Conservation (phyloP, 2,329 filamentous ascomycete genomes). For the Fusarium coffeatum region DNA sequence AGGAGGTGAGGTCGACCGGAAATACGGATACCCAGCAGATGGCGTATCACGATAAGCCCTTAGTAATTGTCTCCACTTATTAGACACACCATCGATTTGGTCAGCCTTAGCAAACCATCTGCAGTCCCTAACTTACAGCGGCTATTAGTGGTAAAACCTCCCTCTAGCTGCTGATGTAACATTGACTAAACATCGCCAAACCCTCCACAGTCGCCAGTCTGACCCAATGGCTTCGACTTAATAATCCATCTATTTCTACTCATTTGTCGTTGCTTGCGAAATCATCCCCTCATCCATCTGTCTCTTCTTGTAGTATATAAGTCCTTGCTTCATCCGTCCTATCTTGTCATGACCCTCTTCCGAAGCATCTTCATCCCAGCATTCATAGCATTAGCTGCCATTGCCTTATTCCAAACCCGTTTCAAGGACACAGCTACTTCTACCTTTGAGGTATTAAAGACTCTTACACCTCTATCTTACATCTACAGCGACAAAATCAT, state of each 20-base stretch:
- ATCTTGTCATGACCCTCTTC: slow-evolving; percentile 49
- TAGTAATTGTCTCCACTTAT: slow-evolving; percentile 34
- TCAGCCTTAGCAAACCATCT: slow-evolving; percentile 39
- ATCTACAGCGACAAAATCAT: slow-evolving; percentile 3
- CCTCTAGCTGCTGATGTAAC: slow-evolving; percentile 44
- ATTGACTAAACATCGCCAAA: slow-evolving; percentile 42
- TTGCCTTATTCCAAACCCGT: slow-evolving; percentile 44
- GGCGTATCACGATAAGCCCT: slow-evolving; percentile 12
- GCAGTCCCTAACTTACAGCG: background rate
- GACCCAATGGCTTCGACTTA: slow-evolving; percentile 16
- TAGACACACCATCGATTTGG: slow-evolving; percentile 23
- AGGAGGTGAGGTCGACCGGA: slow-evolving; percentile 8
- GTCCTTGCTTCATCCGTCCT: slow-evolving; percentile 23
- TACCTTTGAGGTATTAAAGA: slow-evolving; percentile 34
- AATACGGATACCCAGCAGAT: slow-evolving; percentile 23
- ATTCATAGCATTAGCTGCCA: slow-evolving; percentile 48
- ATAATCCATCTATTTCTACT: slow-evolving; percentile 39
- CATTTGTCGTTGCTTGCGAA: slow-evolving; percentile 36
- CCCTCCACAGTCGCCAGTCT: slow-evolving; percentile 25
- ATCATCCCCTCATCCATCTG: slow-evolving; percentile 26
- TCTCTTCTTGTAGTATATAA: slow-evolving; percentile 38
- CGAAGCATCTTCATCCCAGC: slow-evolving; percentile 45
- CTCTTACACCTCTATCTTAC: slow-evolving; percentile 8
- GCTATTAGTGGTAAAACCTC: slow-evolving; percentile 9
- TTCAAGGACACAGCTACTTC: slow-evolving; percentile 37